Evolutionary conservation across 192 early-diverging fungal genomes (phyloP), one percentile per base, ranked within the genome.

Genomic region (Mortierella alpina): DNA sequence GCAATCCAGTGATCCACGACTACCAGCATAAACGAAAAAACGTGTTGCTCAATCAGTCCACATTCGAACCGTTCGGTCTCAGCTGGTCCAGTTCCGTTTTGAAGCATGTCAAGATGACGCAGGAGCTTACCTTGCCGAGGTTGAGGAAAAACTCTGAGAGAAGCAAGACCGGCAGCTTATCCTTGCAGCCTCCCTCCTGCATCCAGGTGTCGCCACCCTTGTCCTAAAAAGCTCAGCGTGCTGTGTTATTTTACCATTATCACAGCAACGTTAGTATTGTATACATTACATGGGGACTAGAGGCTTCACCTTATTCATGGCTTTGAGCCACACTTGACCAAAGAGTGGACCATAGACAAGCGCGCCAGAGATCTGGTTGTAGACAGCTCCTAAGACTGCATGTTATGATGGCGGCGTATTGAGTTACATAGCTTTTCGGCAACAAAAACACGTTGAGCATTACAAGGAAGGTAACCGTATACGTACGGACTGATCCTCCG

Each of bases 281-380:
- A 58, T 31, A 56, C 52, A 12, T 57, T 31, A 4, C 4, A 47
- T 23, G 60, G 54, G 18, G 9, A 56, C 14, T 14, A 4, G 4
- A 50, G 49, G 2, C 31, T 18, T 18, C 49, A 80, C 77, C 70
- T 80, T 72, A 46, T 68, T 72, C 70, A 80, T 80, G 55, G 77
- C 77, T 39, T 80, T 50, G 22, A 72, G 40, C 77, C 77, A 80
- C 45, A 80, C 70, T 18, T 80, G 47, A 14, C 77, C 77, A 59
- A 80, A 80, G 39, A 80, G 59, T n/a, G 77, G 77, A n/a, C 77
- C 77, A 22, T 80, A 80, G 54, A 80, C 66, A 10, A 80, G 51
- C 15, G 77, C 70, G 0, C 77, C 77, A 56, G 77, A 17, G 10
- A 67, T 4, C 54, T 80, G 77, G 66, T 80, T 80, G 55, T 80